These are phyloP conservation scores for Neospora caninum DNA, from an alignment of 169 alveolate species.

Conservation along the genomic window DNA sequence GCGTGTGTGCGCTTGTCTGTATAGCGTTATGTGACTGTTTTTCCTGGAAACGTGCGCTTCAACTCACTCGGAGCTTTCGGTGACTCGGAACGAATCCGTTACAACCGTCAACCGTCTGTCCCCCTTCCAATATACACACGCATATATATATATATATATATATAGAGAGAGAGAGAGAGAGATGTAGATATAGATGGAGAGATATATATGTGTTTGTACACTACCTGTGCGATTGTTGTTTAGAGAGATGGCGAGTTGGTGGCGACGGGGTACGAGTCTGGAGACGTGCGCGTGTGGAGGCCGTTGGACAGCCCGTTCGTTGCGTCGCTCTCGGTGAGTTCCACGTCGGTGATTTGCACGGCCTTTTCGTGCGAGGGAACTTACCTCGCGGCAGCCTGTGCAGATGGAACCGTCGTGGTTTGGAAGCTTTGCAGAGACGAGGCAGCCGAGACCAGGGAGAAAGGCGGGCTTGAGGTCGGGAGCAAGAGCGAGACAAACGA, in stretches of 20 bases:
- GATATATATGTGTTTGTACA: not conserved
- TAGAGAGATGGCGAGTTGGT: constrained; percentile 47
- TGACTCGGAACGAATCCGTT: no score
- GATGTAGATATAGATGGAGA: not conserved
- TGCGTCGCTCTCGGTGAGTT: not conserved
- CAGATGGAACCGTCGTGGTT: constrained; percentile 48
- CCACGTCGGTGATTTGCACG: constrained; percentile 48
- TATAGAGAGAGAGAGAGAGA: no score
- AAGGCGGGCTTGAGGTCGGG: not conserved
- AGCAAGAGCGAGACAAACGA: not conserved
- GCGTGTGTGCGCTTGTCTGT: no score
- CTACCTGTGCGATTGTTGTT: not conserved
- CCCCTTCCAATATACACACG: not conserved
- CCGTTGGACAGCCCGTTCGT: not conserved
- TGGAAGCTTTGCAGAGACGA: constrained; percentile 22
- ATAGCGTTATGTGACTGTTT: no score
- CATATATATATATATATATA: no score
- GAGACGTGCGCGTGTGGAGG: constrained; percentile 32
- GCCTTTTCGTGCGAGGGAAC: constrained; percentile 27
- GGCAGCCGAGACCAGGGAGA: not conserved
- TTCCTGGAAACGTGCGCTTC: no score
- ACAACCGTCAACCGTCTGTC: no score
- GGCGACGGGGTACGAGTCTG: constrained; percentile 63
- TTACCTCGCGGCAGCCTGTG: constrained; percentile 49
- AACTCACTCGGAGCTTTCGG: no score